Percentiles rank a stretch among this genome's conserved stretches.
Conservation (phyloP, 805 yeast genomes). For the Starmera caribaea region DNA sequence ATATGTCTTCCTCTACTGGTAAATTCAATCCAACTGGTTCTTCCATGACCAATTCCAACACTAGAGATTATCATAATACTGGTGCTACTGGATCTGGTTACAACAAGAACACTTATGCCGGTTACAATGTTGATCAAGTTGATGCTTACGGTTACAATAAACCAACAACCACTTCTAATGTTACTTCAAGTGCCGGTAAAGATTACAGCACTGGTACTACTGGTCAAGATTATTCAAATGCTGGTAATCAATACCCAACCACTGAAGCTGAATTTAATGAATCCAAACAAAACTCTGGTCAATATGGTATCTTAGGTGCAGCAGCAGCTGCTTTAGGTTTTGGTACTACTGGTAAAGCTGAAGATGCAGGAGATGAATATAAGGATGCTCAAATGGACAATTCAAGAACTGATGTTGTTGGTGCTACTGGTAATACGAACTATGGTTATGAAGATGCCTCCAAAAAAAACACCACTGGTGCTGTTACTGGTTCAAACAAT, state of each 20-base stretch:
- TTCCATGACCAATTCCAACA: too few relatives aligned
- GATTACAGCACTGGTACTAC: neutral
- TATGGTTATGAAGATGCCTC: slow-evolving; percentile 1
- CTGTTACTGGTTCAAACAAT: neutral
- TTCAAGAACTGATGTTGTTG: slow-evolving; percentile 4
- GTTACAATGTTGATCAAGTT: too few relatives aligned
- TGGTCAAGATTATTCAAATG: neutral
- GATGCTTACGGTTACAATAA: too few relatives aligned
- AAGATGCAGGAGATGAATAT: neutral
- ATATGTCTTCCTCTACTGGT: too few relatives aligned
- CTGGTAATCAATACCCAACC: too few relatives aligned
- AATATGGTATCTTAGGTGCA: neutral
- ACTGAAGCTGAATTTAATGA: too few relatives aligned
- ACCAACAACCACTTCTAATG: too few relatives aligned
- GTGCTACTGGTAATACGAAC: slow-evolving; percentile 8
- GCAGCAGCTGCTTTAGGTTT: neutral
- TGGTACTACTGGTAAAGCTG: neutral
- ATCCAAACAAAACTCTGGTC: too few relatives aligned
- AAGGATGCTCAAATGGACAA: neutral
- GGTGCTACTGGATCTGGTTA: too few relatives aligned
- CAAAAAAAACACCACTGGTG: neutral
- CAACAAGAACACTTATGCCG: too few relatives aligned
- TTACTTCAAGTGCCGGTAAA: neutral
- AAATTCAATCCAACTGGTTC: too few relatives aligned
- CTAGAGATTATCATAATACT: too few relatives aligned